phyloP scores from a whole-genome alignment of 768 basidiomycete genomes.

The Mycena albidolilacea region DNA sequence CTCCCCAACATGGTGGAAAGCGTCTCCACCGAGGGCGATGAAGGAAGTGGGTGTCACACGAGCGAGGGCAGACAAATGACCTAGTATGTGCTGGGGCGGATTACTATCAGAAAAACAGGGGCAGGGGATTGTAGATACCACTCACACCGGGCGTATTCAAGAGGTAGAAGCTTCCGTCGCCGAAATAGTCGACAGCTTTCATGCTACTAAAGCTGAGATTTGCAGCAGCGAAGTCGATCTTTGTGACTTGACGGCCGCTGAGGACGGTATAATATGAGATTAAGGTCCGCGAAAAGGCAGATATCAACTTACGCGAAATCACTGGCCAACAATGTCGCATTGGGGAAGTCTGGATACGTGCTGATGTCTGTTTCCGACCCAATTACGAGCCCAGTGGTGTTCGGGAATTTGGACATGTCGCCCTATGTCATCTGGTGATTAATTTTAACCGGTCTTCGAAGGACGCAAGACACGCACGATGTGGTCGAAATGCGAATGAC shows the following conservation, averaged over 20 bases:
- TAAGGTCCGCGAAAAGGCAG: too few relatives aligned
- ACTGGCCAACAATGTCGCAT: constrained; percentile 1
- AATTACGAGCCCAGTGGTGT: constrained; percentile 21
- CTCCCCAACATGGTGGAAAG: neutral
- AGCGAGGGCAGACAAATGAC: constrained; percentile 34
- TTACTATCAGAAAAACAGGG: neutral
- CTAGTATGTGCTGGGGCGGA: constrained; percentile 21
- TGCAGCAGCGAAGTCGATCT: constrained; percentile 14
- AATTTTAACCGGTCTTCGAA: neutral
- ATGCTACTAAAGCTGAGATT: constrained; percentile 24
- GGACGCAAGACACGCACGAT: neutral
- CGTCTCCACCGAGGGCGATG: constrained; percentile 12
- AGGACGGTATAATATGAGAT: too few relatives aligned
- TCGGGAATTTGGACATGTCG: constrained; percentile 30
- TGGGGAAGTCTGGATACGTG: constrained; percentile 20
- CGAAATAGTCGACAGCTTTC: constrained; percentile 25
- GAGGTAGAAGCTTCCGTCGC: constrained; percentile 34
- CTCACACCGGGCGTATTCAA: constrained; percentile 34
- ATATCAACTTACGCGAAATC: neutral
- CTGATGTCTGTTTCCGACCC: constrained; percentile 14
- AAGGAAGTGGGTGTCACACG: constrained; percentile 35
- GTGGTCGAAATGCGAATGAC: constrained; percentile 13
- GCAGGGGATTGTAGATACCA: neutral
- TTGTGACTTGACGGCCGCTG: constrained; percentile 23
- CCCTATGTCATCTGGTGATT: neutral